These are phyloP conservation scores for Hypoxylon fuscum DNA, from an alignment of 495 filamentous ascomycete genomes.

Conservation along the genomic window DNA sequence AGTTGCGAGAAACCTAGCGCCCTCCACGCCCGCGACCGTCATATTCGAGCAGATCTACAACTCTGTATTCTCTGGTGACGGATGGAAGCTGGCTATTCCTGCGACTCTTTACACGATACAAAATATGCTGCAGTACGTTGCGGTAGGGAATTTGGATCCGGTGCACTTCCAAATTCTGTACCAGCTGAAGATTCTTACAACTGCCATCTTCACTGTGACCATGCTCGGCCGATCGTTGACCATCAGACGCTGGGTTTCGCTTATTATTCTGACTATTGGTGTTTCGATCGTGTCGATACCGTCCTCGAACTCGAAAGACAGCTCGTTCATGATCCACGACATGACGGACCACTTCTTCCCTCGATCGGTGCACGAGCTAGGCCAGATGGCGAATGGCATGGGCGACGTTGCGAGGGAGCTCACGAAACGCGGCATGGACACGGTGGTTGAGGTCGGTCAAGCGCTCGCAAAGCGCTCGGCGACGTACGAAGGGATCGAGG, in stretches of 20 bases:
- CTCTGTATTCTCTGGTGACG: conserved; percentile 88
- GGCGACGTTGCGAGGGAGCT: conserved; percentile 59
- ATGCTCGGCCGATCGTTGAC: conserved; percentile 76
- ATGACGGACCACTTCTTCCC: conserved; percentile 72
- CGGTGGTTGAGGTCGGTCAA: conserved; percentile 52
- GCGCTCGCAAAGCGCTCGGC: conserved; percentile 78
- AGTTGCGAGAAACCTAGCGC: conserved; percentile 75
- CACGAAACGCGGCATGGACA: conserved; percentile 55
- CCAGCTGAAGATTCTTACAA: conserved; percentile 92
- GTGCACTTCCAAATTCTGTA: conserved; percentile 93
- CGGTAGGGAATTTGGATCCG: conserved; percentile 87
- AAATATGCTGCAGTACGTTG: conserved; percentile 91
- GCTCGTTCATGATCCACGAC: conserved; percentile 61
- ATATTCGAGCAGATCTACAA: conserved; percentile 81
- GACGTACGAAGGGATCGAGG: conserved; percentile 91
- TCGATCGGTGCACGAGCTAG: conserved; percentile 72
- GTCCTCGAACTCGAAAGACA: conserved; percentile 54
- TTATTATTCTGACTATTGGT: conserved; percentile 82
- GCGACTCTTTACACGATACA: conserved; percentile 89
- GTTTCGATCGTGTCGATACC: conserved; percentile 91
- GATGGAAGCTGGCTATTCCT: conserved; percentile 94
- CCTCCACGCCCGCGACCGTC: conserved; percentile 79
- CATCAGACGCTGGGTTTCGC: conserved; percentile 76
- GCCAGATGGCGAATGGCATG: conserved; percentile 55
- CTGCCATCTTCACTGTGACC: conserved; percentile 84